Percentiles rank a stretch among this genome's conserved stretches.
These are phyloP conservation scores for Hemisphaericaspora nanyangensis DNA, from an alignment of 805 yeast genomes.

Conservation along the genomic window DNA sequence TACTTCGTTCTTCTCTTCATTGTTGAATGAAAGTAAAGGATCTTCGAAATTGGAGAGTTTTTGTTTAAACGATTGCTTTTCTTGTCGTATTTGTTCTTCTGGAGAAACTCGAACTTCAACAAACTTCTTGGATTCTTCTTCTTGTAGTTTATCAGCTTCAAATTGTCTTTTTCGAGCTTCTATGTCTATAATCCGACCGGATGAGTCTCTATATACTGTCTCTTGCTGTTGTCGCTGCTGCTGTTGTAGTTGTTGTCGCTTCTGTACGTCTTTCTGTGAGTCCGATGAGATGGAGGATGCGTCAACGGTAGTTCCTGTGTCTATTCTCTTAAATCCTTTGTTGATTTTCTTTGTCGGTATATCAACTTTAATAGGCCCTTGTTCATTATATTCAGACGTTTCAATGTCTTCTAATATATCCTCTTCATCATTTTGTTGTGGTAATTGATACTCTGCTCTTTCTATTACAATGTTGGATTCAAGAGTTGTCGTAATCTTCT, in stretches of 20 bases:
- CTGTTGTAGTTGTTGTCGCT: background rate
- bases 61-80: conserved; percentile 21
- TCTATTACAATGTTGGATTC: conserved; percentile 5
- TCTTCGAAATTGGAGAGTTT: conserved; percentile 46
- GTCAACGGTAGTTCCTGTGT: conserved; percentile 15
- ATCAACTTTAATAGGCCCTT: conserved; percentile 20
- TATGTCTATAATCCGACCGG: conserved; percentile 52
- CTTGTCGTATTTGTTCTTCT: conserved; percentile 26
- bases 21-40: conserved; percentile 52
- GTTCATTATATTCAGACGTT: conserved; percentile 14
- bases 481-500: conserved; percentile 4
- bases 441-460: conserved; percentile 7
- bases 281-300: conserved; percentile 3
- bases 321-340: conserved; percentile 37
- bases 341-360: conserved; percentile 11
- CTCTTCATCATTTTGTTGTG: conserved; percentile 5
- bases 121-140: conserved; percentile 10
- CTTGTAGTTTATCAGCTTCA: conserved; percentile 18
- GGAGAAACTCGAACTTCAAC: conserved; percentile 32
- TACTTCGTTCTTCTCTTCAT: conserved; percentile 8
- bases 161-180: conserved; percentile 20
- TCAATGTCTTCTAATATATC: conserved; percentile 8
- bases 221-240: conserved; percentile 9
- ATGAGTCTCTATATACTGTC: conserved; percentile 58
- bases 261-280: background rate